A percentile compares a stretch with the other conserved stretches of the same genome.
Conservation (phyloP, 352 stramenopile genomes). For the Phytophthora idaei region DNA sequence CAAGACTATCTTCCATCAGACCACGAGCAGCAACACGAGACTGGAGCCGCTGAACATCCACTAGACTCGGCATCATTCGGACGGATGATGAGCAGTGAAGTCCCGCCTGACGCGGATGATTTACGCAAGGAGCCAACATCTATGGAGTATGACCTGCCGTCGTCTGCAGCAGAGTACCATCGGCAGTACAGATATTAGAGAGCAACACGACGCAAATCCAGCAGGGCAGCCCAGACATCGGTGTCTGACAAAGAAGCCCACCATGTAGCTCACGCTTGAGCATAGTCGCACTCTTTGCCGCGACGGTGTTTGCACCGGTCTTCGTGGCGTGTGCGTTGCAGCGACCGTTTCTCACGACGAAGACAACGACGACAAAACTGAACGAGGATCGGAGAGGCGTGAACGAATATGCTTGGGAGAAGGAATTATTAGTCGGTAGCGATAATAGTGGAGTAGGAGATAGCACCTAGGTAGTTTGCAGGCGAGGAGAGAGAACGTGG, state of each 20-base stretch:
- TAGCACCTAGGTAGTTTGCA: constrained; percentile 46
- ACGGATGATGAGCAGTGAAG: constrained; percentile 48
- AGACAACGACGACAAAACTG: constrained; percentile 23
- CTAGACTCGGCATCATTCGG: constrained; percentile 49
- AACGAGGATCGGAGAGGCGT: constrained; percentile 25
- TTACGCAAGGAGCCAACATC: constrained; percentile 29
- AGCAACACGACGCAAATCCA: constrained; percentile 19
- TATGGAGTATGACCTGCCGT: constrained; percentile 44
- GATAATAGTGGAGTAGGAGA: constrained; percentile 44
- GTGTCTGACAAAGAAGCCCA: constrained; percentile 19
- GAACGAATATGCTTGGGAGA: constrained; percentile 8
- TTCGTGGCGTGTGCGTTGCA: constrained; percentile 18
- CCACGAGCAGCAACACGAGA: constrained; percentile 35
- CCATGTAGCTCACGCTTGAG: constrained; percentile 21
- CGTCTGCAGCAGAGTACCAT: constrained; percentile 46
- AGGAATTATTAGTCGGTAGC: constrained; percentile 42
- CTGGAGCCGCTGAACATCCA: constrained; percentile 37
- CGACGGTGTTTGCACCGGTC: constrained; percentile 8
- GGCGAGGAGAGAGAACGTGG: constrained; percentile 15
- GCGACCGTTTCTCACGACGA: constrained; percentile 20
- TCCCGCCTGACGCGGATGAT: constrained; percentile 24
- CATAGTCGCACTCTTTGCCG: constrained; percentile 19
- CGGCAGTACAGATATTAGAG: constrained; percentile 52
- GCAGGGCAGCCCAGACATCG: constrained; percentile 16
- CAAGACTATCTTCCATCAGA: constrained; percentile 55